Evolutionary conservation across 306 rosid genomes (phyloP).

Genomic region (Gastrolobium bilobum): DNA sequence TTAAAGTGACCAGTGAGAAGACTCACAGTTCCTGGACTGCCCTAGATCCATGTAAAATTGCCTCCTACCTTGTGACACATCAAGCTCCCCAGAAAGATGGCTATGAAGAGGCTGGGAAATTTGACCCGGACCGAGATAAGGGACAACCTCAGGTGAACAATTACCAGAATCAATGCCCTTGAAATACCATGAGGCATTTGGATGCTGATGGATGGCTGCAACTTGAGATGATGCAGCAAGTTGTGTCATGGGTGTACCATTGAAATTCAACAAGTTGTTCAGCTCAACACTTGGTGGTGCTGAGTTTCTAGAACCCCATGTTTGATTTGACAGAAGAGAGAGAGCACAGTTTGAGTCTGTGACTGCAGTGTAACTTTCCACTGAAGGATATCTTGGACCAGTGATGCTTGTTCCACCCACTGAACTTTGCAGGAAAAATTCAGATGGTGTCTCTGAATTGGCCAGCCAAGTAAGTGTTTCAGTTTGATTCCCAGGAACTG

Average conservation of each 20-base stretch:
- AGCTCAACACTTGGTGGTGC: conserved; percentile 61
- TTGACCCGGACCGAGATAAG: conserved; percentile 76
- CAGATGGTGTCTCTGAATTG: conserved; percentile 61
- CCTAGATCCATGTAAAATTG: conserved; percentile 67
- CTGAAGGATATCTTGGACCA: conserved; percentile 66
- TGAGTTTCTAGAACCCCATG: conserved; percentile 82
- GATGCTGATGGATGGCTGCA: conserved; percentile 60
- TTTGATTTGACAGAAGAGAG: conserved; percentile 99
- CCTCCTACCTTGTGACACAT: conserved; percentile 71
- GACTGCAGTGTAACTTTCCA: conserved; percentile 71
- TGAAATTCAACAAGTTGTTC: conserved; percentile 64
- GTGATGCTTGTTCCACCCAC: conserved; percentile 63
- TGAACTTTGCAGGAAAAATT: conserved; percentile 73
- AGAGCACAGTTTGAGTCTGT: conserved; percentile 96
- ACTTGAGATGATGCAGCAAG: conserved; percentile 60
- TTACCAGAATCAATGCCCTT: conserved; percentile 68
- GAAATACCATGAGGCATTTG: conserved; percentile 67
- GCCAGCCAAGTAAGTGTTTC: conserved; percentile 67
- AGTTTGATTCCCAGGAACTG: conserved; percentile 55
- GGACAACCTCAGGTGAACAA: conserved; percentile 59
- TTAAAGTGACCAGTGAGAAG: conserved; percentile 83
- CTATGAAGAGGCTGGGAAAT: conserved; percentile 63
- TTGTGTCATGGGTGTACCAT: conserved; percentile 67
- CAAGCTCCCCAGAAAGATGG: conserved; percentile 64
- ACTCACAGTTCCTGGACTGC: conserved; percentile 62